A percentile compares a stretch with the other conserved stretches of the same genome.
phyloP scores from a whole-genome alignment of 2,329 filamentous ascomycete genomes.

The Neurospora sp. region DNA sequence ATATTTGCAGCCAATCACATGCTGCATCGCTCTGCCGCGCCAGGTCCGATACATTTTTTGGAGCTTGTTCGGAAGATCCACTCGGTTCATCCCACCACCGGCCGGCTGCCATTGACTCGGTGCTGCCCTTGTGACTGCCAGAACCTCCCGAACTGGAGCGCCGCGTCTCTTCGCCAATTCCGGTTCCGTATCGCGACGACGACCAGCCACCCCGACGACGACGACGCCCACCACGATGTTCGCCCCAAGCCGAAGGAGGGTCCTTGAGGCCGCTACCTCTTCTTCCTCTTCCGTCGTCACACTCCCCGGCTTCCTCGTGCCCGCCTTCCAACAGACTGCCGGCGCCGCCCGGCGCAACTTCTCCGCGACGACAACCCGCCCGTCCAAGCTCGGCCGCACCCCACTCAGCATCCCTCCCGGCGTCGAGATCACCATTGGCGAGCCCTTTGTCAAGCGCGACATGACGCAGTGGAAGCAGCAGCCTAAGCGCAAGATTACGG shows the following conservation, averaged over 20 bases:
- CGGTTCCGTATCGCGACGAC: background rate
- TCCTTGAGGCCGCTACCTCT: slow-evolving; percentile 41
- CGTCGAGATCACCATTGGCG: slow-evolving; percentile 65
- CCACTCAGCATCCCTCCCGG: slow-evolving; percentile 73
- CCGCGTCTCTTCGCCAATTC: slow-evolving; percentile 4
- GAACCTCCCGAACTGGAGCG: background rate
- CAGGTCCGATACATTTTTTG: background rate
- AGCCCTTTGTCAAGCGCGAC: slow-evolving; percentile 45
- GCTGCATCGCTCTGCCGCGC: background rate
- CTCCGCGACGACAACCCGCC: slow-evolving; percentile 55
- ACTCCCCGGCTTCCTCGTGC: slow-evolving; percentile 65
- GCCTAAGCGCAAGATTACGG: slow-evolving; percentile 57
- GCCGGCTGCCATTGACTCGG: background rate
- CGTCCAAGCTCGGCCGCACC: slow-evolving; percentile 79
- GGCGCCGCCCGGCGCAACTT: slow-evolving; percentile 46
- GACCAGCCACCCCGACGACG: background rate
- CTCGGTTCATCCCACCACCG: background rate
- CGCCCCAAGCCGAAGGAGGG: slow-evolving; percentile 51
- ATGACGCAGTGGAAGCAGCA: slow-evolving; percentile 52
- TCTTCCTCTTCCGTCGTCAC: slow-evolving; percentile 39
- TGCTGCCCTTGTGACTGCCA: background rate
- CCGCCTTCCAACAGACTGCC: slow-evolving; percentile 49
- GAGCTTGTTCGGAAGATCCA: background rate
- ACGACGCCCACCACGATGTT: slow-evolving; percentile 44
- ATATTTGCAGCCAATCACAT: background rate